Evolutionary conservation across 2,329 filamentous ascomycete species (phyloP), one percentile per base, ranked within the genome.

Genomic region (Plenodomus tracheiphilus): DNA sequence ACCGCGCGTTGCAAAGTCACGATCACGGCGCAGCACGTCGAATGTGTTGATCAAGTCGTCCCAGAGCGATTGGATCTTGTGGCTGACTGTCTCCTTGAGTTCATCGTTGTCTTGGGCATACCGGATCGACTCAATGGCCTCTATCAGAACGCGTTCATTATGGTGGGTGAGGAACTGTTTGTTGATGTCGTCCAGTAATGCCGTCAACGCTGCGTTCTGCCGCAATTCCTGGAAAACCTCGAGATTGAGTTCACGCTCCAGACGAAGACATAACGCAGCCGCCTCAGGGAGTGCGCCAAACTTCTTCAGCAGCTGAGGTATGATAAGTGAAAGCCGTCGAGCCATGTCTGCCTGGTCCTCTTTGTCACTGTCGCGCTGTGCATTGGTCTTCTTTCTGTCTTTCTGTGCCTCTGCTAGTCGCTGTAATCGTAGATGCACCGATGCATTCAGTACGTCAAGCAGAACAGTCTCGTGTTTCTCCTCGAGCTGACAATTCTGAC

Each of bases 121-220:
- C 25, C 96, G 76, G 32, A 99, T 83, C 4, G 92, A 89, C 18
- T 85, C 81, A 21, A 88, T 87, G 13, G 91, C 93, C 71, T 97
- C 92, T 10, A 85, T 85, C 39, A 99, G 79, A 16, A 97, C 92
- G 46, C 84, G 83, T 61, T 89, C 88, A 64, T 96, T 90, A 37
- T 89, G 89, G 66, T 99, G 94, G n/a, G 91, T 85, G 62, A 88
- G 85, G 74, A 99, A 97, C 63, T 99, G 94, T 49, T 90, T 91
- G 70, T 89, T 91, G 61, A 97, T 91, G 64, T 97, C 92, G 59
- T 96, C 91, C 1, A 99, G 78, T 22, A 97, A 77, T 18, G 87
- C 85, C 6, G 86, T 84, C 66, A 95, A 96, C 1, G 87, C 86
- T 0, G 90, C 85, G 58, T 95, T 91, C 68, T 96, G 91, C 43